Conservation (phyloP, 208 protist genomes). For the Blechomonas ayalai region DNA sequence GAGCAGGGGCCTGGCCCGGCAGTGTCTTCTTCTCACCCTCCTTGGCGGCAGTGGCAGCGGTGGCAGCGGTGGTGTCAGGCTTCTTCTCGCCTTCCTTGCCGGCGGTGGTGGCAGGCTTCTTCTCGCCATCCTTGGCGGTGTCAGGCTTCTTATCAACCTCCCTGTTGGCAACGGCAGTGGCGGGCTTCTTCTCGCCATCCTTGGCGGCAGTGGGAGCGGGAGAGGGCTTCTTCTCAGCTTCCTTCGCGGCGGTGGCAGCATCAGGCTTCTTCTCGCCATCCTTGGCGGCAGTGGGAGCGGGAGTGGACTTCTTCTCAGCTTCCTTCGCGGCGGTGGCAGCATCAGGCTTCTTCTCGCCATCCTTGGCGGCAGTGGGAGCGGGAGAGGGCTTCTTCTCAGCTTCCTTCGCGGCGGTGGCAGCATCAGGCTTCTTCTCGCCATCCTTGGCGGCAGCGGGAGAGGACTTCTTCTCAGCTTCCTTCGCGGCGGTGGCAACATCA, state of each 20-base stretch:
- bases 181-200: conserved; percentile 5
- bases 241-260: too few species aligned
- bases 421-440: conserved; percentile 3
- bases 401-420: conserved; percentile 1
- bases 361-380: neutral
- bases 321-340: neutral
- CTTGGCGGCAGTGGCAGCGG: conserved; percentile 14
- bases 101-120: too few species aligned
- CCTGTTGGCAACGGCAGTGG: conserved; percentile 10
- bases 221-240: conserved; percentile 1
- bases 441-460: conserved; percentile 7
- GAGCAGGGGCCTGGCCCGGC: too few species aligned
- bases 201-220: conserved; percentile 1
- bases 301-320: neutral
- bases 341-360: too few species aligned
- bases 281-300: conserved; percentile 14
- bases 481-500: conserved; percentile 2
- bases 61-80: conserved; percentile 4
- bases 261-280: conserved; percentile 8
- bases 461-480: conserved; percentile 9
- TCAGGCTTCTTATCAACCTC: conserved; percentile 2
- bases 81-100: conserved; percentile 14
- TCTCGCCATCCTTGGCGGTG: too few species aligned
- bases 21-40: conserved; percentile 27
- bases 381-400: conserved; percentile 6